Conservation (phyloP, 192 early-diverging fungal species). For the Podila minutissima region DNA sequence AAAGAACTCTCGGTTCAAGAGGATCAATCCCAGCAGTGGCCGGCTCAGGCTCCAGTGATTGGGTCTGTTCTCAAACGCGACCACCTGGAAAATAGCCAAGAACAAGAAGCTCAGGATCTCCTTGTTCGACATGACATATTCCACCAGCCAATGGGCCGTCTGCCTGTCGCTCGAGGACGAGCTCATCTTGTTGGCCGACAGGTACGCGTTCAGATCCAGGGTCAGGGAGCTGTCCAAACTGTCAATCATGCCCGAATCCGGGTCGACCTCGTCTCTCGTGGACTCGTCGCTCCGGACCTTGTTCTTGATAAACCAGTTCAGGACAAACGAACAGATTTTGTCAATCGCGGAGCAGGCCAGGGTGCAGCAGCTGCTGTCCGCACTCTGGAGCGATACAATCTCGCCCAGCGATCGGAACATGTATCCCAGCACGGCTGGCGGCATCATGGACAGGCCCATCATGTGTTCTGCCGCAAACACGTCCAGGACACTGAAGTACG, state of each 20-base stretch:
- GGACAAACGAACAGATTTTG: slow-evolving; percentile 74
- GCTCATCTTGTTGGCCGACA: neutral
- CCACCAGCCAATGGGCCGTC: slow-evolving; percentile 61
- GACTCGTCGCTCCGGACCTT: slow-evolving; percentile 18
- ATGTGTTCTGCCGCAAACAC: slow-evolving; percentile 73
- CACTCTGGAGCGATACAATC: slow-evolving; percentile 59
- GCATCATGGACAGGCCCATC: slow-evolving; percentile 65
- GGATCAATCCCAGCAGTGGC: slow-evolving; percentile 80
- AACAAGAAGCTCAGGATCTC: slow-evolving; percentile 73
- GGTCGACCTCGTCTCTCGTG: neutral
- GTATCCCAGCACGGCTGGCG: slow-evolving; percentile 67
- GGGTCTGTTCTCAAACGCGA: slow-evolving; percentile 81
- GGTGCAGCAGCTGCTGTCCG: slow-evolving; percentile 53
- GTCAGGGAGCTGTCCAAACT: neutral
- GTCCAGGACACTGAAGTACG: slow-evolving; percentile 76
- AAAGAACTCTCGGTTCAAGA: slow-evolving; percentile 71
- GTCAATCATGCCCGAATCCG: slow-evolving; percentile 25
- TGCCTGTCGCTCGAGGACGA: neutral
- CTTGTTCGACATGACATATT: slow-evolving; percentile 63
- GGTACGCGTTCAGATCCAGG: too few species aligned
- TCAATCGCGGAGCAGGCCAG: slow-evolving; percentile 77
- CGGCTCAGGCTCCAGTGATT: slow-evolving; percentile 88
- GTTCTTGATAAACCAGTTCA: slow-evolving; percentile 53
- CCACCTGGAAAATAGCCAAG: slow-evolving; percentile 72
- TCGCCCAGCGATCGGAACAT: slow-evolving; percentile 77